A percentile compares a stretch with the other conserved stretches of the same genome.
Conservation (phyloP, 2,329 filamentous ascomycete genomes). For the Endothia cerciana region DNA sequence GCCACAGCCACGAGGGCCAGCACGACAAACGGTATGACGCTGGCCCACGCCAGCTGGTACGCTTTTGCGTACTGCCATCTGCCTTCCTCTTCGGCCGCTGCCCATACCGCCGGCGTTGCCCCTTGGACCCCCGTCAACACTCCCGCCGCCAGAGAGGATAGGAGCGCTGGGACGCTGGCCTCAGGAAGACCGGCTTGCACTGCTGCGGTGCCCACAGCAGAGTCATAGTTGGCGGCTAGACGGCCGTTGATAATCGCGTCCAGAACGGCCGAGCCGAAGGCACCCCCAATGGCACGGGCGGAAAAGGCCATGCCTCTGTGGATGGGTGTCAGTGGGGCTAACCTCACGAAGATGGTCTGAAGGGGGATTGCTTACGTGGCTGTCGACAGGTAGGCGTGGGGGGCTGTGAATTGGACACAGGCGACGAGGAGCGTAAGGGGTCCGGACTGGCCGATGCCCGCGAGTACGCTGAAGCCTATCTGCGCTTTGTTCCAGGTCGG, state of each 20-base stretch:
- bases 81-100: constrained; percentile 45
- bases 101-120: constrained; percentile 43
- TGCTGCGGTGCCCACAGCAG: constrained; percentile 46
- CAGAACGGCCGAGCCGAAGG: constrained; percentile 56
- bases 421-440: constrained; percentile 55
- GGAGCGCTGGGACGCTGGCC: constrained; percentile 41
- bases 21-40: constrained; percentile 56
- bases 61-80: constrained; percentile 50
- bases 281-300: constrained; percentile 55
- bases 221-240: constrained; percentile 44
- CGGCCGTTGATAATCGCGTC: constrained; percentile 56
- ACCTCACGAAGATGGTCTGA: background rate
- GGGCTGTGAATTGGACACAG: constrained; percentile 56
- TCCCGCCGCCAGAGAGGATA: constrained; percentile 45
- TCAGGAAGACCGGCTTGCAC: constrained; percentile 46
- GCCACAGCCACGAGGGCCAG: constrained; percentile 49
- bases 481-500: constrained; percentile 50
- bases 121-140: constrained; percentile 39
- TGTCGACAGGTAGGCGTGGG: constrained; percentile 56
- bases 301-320: constrained; percentile 52
- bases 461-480: constrained; percentile 51
- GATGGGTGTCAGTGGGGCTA: background rate
- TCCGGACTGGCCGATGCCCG: constrained; percentile 53
- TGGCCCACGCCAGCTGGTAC: constrained; percentile 54
- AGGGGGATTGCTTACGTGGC: constrained; percentile 42